Evolutionary conservation across 768 basidiomycete species (phyloP).

Genomic region (Lactifluus rugatus): DNA sequence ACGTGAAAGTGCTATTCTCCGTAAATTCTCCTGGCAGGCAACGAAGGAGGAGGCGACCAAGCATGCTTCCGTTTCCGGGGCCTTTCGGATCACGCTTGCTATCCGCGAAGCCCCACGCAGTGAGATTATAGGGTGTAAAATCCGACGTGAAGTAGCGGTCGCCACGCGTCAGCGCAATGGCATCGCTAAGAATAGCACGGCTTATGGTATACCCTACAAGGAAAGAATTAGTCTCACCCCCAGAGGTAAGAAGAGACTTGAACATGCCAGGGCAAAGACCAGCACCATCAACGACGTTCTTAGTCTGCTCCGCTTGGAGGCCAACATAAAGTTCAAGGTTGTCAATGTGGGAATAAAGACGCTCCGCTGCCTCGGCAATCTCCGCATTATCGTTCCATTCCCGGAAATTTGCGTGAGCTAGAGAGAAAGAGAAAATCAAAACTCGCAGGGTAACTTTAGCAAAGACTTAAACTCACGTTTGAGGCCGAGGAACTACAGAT

Average conservation of each 20-base stretch:
- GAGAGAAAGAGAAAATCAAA: not conserved
- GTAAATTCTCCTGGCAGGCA: constrained; percentile 61
- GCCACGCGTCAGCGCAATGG: constrained; percentile 77
- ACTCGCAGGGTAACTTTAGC: too few relatives aligned
- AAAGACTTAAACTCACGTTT: constrained; percentile 46
- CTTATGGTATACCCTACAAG: constrained; percentile 64
- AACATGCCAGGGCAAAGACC: constrained; percentile 70
- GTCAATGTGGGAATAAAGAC: constrained; percentile 67
- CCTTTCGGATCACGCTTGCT: constrained; percentile 65
- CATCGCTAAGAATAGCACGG: constrained; percentile 78
- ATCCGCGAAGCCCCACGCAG: constrained; percentile 78
- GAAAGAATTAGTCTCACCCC: not conserved
- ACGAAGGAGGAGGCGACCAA: constrained; percentile 66
- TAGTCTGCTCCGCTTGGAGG: constrained; percentile 68
- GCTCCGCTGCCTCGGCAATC: constrained; percentile 63
- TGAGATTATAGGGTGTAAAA: constrained; percentile 71
- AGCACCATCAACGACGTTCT: constrained; percentile 66
- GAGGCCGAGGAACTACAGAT: constrained; percentile 54
- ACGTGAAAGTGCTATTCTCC: constrained; percentile 64
- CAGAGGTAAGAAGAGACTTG: not conserved
- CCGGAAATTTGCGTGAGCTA: constrained; percentile 59
- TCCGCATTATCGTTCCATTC: constrained; percentile 75
- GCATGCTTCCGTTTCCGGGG: constrained; percentile 67
- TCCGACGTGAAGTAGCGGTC: constrained; percentile 78
- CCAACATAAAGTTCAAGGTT: constrained; percentile 75